phyloP scores from a whole-genome alignment of 352 stramenopile species.

The Paralagenidium karlingii region DNA sequence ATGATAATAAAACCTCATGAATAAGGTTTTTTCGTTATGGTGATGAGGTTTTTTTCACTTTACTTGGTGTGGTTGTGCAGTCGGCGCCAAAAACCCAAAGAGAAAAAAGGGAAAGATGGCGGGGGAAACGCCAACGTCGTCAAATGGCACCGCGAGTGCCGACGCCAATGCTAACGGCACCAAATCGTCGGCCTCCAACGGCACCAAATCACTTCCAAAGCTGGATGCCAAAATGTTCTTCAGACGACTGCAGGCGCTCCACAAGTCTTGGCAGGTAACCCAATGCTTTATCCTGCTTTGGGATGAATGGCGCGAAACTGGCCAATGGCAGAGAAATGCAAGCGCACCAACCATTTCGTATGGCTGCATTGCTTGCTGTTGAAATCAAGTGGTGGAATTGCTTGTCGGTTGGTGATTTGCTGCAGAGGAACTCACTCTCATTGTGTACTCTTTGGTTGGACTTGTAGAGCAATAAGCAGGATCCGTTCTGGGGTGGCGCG shows the following conservation, averaged over 20 bases:
- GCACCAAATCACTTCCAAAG: conserved; percentile 19
- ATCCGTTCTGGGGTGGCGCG: conserved; percentile 33
- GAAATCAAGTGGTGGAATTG: neutral
- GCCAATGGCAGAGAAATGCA: too few species aligned
- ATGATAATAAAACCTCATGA: conserved; percentile 1
- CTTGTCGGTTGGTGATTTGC: neutral
- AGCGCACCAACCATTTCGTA: too few species aligned
- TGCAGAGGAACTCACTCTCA: neutral
- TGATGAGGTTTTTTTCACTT: too few species aligned
- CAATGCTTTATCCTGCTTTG: too few species aligned
- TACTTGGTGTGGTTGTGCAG: too few species aligned
- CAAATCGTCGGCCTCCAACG: too few species aligned
- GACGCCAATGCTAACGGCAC: too few species aligned
- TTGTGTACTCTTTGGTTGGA: neutral
- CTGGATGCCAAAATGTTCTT: conserved; percentile 68
- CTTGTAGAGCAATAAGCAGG: conserved; percentile 22
- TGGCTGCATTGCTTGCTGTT: neutral
- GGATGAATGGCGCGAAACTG: neutral
- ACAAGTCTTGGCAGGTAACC: conserved; percentile 51
- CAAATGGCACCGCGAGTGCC: too few species aligned
- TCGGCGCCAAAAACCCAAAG: too few species aligned
- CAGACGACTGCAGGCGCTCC: conserved; percentile 62
- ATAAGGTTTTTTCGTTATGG: conserved; percentile 2
- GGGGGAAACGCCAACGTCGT: too few species aligned
- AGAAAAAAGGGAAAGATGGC: too few species aligned